Evolutionary conservation across 2,329 filamentous ascomycete genomes (phyloP), one percentile per base, ranked within the genome.

Genomic region (Colletotrichum orchidophilum): DNA sequence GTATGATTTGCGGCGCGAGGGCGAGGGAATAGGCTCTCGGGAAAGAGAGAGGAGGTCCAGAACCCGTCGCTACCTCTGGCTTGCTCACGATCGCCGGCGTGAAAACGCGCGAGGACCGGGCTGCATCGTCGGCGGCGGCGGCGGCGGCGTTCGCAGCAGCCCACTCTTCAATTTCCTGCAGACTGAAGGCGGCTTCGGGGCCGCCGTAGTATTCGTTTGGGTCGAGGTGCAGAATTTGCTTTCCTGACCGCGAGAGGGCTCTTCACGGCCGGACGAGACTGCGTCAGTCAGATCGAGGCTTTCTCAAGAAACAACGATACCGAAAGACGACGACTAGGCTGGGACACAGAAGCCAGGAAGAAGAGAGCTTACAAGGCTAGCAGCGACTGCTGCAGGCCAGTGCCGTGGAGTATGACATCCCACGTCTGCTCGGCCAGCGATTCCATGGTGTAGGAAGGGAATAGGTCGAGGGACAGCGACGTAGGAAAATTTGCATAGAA

Each of bases 161-260:
- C 94, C 95, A 98, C 46, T 87, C 86, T 75, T 95, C 91, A 46
- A 90, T 91, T 80, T 98, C 96, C 73, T 94, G 88, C 42, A 98
- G 85, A 81, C 91, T 96, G 75, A 98, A 89, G 2, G 94, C 94
- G 73, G 96, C 95, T 79, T 97, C 94, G 49, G 91, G 81, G 63
- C 93, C 93, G 77, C 96, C 96, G 83, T 98, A 98, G 82, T 94
- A 97, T 73, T 91, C 87, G 83, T 97, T 95, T 74, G 89, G 88
- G 80, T 98, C 96, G 79, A 98, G 85, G 80, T 98, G 96, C 71
- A 98, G 88, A 75, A 98, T 90, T 77, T 94, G 96, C 86, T 97
- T 97, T 79, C 91, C 92, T 73, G 95, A 97, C 78, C 95, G 92
- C 75, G 96, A 98, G 77, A 98, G 88, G 77, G 96, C 93, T 88